phyloP scores from a whole-genome alignment of 768 basidiomycete genomes.

The Mycena maculata region DNA sequence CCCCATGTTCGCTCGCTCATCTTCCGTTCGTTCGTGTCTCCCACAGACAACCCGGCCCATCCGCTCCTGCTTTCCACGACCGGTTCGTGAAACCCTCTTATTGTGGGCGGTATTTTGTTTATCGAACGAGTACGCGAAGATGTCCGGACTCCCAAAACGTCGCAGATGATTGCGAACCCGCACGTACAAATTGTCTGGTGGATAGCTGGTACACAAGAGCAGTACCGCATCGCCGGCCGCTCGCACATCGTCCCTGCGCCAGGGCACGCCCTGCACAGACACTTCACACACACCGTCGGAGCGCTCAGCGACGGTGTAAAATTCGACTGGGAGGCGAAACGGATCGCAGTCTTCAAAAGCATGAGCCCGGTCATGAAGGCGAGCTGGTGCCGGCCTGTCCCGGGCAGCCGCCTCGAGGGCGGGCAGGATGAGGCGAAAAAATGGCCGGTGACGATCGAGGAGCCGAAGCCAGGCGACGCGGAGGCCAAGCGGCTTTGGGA shows the following conservation, averaged over 20 bases:
- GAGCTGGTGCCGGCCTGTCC: slow-evolving; percentile 75
- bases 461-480: slow-evolving; percentile 54
- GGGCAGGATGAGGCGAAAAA: slow-evolving; percentile 67
- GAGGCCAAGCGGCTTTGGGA: slow-evolving; percentile 61
- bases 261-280: slow-evolving; percentile 47
- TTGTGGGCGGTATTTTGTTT: neutral
- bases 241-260: slow-evolving; percentile 68
- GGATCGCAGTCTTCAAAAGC: slow-evolving; percentile 66
- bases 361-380: slow-evolving; percentile 76
- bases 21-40: slow-evolving; percentile 68
- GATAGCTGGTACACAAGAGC: slow-evolving; percentile 72
- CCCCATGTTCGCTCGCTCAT: slow-evolving; percentile 77
- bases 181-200: slow-evolving; percentile 80
- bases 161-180: slow-evolving; percentile 62
- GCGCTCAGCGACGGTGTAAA: slow-evolving; percentile 49
- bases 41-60: slow-evolving; percentile 53
- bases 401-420: slow-evolving; percentile 65
- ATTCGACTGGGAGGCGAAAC: slow-evolving; percentile 76
- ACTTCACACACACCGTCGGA: slow-evolving; percentile 45
- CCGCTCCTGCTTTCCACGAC: slow-evolving; percentile 77
- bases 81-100: slow-evolving; percentile 15
- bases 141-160: slow-evolving; percentile 74
- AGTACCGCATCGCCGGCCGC: slow-evolving; percentile 76
- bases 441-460: slow-evolving; percentile 71
- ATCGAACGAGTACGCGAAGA: slow-evolving; percentile 51